Evolutionary conservation across 2,329 filamentous ascomycete species (phyloP), one percentile per base, ranked within the genome.

Genomic region (Clonostachys byssicola): DNA sequence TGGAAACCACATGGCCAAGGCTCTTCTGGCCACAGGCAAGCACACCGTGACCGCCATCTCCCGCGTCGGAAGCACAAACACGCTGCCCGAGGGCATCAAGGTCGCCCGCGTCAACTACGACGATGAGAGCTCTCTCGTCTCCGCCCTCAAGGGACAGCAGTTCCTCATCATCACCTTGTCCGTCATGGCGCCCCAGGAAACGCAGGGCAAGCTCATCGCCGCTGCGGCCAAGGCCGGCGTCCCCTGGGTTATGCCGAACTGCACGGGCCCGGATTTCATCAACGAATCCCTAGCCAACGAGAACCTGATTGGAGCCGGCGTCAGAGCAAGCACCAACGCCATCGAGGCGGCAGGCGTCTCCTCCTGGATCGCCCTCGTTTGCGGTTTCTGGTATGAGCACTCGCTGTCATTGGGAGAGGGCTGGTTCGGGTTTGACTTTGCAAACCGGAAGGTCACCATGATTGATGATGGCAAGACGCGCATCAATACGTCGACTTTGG

Each of bases 401-500:
- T 73, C 68, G 49, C 55, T 79, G 1, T 63, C 60, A 5, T 58
- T 61, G 4, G 59, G 58, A 1, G 39, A 52, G n/a, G 42, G 51
- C 18, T 57, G 60, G 40, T 77, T 66, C 49, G 78, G 78, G 1
- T 76, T 81, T 57, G 73, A 80, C 46, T 62, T 81, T 41, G 52
- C 61, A 9, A 66, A 71, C 38, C 60, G 61, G 1, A 59, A 56
- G 6, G 56, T 72, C 12, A 73, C 68, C 0, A 56, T 78, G 14
- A 79, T 70, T 47, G 80, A 82, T 49, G 76, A 80, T 33, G 85
- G 85, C 1, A 72, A 71, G 18, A 74, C 69, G 2, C 72, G 64
- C 46, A 77, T 85, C 54, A 80, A 75, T 50, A 76, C 68, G 1
- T 79, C 75, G 12, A 87, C 85, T 0, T 81, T 78, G 72, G 54